Evolutionary conservation across 2,329 filamentous ascomycete genomes (phyloP).

Genomic region (Neocatenulostroma microsporum): DNA sequence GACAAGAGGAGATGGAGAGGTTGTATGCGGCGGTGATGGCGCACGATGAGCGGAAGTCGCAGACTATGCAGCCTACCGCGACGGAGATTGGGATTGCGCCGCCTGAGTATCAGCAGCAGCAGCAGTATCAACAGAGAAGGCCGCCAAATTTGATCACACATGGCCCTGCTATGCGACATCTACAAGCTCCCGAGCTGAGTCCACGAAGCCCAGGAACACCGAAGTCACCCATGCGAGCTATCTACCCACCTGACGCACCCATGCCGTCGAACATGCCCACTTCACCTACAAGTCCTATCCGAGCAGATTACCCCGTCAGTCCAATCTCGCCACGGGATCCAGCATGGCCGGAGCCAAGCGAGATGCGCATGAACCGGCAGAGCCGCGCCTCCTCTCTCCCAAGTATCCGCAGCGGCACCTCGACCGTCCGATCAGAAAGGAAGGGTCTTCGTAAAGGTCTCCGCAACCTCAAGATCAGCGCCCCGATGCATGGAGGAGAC

Average conservation of each 20-base stretch:
- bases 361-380: slow-evolving; percentile 18
- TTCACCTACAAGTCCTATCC: slow-evolving; percentile 23
- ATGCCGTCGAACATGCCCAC: slow-evolving; percentile 14
- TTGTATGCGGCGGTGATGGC: slow-evolving; percentile 90
- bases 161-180: slow-evolving; percentile 19
- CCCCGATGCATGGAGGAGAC: slow-evolving; percentile 43
- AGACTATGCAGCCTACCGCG: not conserved
- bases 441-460: slow-evolving; percentile 30
- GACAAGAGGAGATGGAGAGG: slow-evolving; percentile 76
- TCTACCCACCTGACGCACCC: slow-evolving; percentile 36
- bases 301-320: slow-evolving; percentile 17
- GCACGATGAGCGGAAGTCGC: slow-evolving; percentile 53
- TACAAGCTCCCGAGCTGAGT: slow-evolving; percentile 23
- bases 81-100: slow-evolving; percentile 4
- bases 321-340: slow-evolving; percentile 13
- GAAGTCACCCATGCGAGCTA: slow-evolving; percentile 38
- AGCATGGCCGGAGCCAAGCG: not conserved
- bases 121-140: too few species aligned
- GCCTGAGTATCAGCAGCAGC: slow-evolving; percentile 11
- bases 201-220: slow-evolving; percentile 30
- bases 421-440: slow-evolving; percentile 19
- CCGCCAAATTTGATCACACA: slow-evolving; percentile 24
- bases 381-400: slow-evolving; percentile 32
- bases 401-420: too few species aligned
- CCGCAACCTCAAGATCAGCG: slow-evolving; percentile 51